Base-by-base conservation (phyloP, 2,329 filamentous ascomycete genomes). In the Fusarium sp. region DNA sequence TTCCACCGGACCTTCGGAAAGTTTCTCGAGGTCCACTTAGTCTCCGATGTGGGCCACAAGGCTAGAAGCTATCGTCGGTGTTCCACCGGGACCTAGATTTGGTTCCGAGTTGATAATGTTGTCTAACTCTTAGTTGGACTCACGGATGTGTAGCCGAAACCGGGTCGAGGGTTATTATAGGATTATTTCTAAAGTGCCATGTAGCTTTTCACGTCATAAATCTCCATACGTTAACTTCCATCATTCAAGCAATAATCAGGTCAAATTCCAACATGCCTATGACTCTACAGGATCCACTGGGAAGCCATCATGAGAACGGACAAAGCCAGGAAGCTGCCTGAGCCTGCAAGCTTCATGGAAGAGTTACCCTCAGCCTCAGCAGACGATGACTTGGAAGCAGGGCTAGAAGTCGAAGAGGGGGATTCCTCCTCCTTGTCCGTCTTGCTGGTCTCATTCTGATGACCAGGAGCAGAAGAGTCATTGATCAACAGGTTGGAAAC, bases 401-500 rank as follows among this genome's bases (percentile, higher is more conserved):
- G 42, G 6, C 48, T 33, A 13, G 65, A 48, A 5, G 42, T 18
- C 16, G 28, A 62, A 30, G 44, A 33, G n/a, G 65, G 26, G 11
- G 26, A 33, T 1, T 59, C 47, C 2, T 59, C 38, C 10, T 36
- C 35, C 35, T 54, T 48, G 12, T 36, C 58, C 3, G 58, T n/a
- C 35, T 70, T 28, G 10, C 31, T 31, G 16, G 51, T 48, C 9
- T 59, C 39, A 35, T 70, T 62, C 15, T 22, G 18, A 9, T 10
- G 33, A 10, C 28, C 26, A 20, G 65, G 59, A 12, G 31, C 12
- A 36, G 59, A 18, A 28, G 45, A 48, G 24, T 54, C 47, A 0
- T 36, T 15, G 45, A 70, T 65, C 59, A 70, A 20, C 13, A 70
- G 16, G 16, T 70, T 70, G 12, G 65, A 70, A 15, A 70, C 20